Evolutionary conservation across 1,284 basidiomycete species (phyloP).

Genomic region (Mrakiaceae sp.): DNA sequence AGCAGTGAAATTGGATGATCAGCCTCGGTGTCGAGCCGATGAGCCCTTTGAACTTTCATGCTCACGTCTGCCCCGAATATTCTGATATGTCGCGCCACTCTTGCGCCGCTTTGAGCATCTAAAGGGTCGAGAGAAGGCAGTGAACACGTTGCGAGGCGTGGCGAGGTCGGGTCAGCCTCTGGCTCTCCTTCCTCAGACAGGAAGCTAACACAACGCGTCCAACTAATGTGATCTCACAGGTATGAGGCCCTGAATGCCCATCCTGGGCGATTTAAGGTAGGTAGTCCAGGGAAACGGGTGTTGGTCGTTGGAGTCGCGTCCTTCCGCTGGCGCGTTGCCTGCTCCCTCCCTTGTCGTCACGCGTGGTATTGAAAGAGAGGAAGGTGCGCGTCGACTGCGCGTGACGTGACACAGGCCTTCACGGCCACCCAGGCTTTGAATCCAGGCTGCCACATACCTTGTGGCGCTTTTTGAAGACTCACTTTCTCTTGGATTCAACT

Average conservation of each 20-base stretch:
- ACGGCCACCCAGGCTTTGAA: background rate
- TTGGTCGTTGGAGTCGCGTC: background rate
- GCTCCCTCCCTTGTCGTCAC: background rate
- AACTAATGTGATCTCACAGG: background rate
- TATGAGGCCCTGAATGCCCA: slow-evolving; percentile 17
- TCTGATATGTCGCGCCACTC: slow-evolving; percentile 64
- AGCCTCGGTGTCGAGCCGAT: background rate
- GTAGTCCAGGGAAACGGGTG: background rate
- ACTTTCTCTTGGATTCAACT: no score
- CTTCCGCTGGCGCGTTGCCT: background rate
- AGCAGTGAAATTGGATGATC: background rate
- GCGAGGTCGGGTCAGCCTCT: no score
- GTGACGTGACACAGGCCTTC: background rate
- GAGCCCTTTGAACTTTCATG: background rate
- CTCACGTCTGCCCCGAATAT: slow-evolving; percentile 59
- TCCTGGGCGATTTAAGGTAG: background rate
- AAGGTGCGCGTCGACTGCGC: background rate
- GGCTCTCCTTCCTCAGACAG: background rate
- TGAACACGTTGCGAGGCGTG: no score
- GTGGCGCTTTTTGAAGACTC: no score
- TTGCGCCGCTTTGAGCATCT: slow-evolving; percentile 76
- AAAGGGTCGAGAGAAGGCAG: background rate
- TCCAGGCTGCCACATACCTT: background rate
- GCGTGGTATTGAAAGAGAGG: background rate
- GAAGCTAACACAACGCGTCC: background rate